Evolutionary conservation across 257 asterid species (phyloP).

Genomic region (Fraxinus anomala): DNA sequence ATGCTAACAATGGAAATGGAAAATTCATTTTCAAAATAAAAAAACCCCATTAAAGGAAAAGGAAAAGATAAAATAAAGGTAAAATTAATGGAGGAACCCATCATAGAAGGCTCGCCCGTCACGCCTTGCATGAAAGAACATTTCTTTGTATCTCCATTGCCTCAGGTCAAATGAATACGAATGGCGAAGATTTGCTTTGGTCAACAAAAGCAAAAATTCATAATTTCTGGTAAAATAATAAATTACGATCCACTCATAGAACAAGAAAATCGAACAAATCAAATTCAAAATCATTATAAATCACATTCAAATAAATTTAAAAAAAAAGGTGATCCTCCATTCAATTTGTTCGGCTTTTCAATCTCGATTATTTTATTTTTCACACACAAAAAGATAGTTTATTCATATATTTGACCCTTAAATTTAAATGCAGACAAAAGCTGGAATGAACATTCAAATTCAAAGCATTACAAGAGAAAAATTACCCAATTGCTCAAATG

Average conservation of each 20-base stretch:
- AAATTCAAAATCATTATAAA: constrained; percentile 15
- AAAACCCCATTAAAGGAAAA: neutral
- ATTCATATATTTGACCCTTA: neutral
- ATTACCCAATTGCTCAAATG: neutral
- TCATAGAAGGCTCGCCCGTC: no score
- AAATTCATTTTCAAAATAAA: no score
- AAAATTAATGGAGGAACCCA: neutral
- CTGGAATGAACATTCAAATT: neutral
- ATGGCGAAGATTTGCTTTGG: neutral
- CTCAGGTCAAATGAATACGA: no score
- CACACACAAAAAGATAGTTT: neutral
- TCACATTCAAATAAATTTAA: neutral
- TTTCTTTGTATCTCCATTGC: no score
- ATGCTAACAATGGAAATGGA: neutral
- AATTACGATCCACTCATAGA: constrained; percentile 15
- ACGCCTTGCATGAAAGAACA: no score
- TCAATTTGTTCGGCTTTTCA: neutral
- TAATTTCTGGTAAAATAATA: neutral
- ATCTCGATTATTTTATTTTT: neutral
- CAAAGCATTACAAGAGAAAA: neutral
- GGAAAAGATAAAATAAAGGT: neutral
- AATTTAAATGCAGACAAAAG: constrained; percentile 8
- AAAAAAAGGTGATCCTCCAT: neutral
- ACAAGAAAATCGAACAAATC: neutral
- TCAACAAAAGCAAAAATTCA: neutral